Percentiles rank a stretch among this genome's conserved stretches.
phyloP scores from a whole-genome alignment of 208 protist species.

The Trichomonas vaginalis region DNA sequence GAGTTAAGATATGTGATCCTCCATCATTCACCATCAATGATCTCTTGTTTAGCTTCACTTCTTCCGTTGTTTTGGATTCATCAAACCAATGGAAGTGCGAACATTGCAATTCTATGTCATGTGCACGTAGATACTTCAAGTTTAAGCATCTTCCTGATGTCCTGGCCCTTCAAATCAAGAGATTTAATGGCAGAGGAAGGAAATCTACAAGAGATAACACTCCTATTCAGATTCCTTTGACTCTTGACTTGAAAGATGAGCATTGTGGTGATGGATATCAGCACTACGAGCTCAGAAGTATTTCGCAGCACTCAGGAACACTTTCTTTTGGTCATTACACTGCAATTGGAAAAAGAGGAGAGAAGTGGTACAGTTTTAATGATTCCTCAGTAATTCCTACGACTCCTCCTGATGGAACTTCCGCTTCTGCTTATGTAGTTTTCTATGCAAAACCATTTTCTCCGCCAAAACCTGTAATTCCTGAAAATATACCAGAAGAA shows the following conservation, averaged over 20 bases:
- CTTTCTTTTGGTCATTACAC: not conserved
- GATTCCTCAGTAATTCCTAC: not conserved
- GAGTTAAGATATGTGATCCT: not conserved
- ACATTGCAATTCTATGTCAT: not conserved
- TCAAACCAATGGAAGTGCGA: not conserved
- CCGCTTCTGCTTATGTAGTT: not conserved
- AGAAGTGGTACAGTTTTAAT: not conserved
- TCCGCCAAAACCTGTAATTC: not conserved
- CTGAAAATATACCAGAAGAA: not conserved
- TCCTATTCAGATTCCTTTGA: not conserved
- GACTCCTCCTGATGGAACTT: not conserved
- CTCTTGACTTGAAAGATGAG: not conserved
- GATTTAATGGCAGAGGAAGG: not conserved
- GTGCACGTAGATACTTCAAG: not conserved
- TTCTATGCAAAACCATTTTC: not conserved
- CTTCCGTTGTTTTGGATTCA: not conserved
- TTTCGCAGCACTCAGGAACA: not conserved
- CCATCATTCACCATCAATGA: not conserved
- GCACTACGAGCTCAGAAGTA: not conserved
- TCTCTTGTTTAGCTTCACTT: not conserved
- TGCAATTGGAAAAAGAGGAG: not conserved
- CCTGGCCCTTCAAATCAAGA: not conserved
- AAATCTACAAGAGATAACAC: not conserved
- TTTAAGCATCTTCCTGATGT: not conserved
- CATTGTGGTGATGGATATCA: not conserved